Percentiles rank a stretch among this genome's conserved stretches.
phyloP scores from a whole-genome alignment of 257 asterid species.

The Apocynum venetum region DNA sequence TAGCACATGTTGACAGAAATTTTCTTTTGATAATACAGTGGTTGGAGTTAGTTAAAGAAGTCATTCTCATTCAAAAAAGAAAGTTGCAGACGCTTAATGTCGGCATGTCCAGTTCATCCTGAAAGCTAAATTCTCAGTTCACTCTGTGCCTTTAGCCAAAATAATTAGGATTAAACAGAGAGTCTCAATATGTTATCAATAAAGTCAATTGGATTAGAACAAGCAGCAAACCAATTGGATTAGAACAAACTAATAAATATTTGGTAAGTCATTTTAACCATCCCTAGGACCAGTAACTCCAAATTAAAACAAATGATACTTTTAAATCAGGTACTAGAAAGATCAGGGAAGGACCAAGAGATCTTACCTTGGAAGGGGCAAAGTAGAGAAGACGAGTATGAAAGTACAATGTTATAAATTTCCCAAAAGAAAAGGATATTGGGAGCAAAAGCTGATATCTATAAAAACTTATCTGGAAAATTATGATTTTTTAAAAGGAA shows the following conservation, averaged over 20 bases:
- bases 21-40: neutral
- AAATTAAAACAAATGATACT: neutral
- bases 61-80: neutral
- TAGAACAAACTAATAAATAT: neutral
- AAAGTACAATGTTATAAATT: neutral
- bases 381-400: neutral
- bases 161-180: neutral
- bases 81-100: neutral
- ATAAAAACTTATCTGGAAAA: neutral
- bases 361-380: neutral
- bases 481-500: neutral
- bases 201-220: neutral
- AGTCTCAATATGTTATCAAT: neutral
- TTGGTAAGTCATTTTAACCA: neutral
- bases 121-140: neutral
- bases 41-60: neutral
- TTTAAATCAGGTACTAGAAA: neutral
- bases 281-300: neutral
- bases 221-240: neutral
- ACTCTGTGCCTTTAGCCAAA: neutral
- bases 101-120: neutral
- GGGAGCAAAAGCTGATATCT: neutral
- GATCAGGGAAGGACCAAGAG: neutral
- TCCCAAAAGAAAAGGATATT: neutral
- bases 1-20: neutral